A percentile compares a stretch with the other conserved stretches of the same genome.
Evolutionary conservation across 345 rosid species (phyloP).

Genomic region (Salix udensis): DNA sequence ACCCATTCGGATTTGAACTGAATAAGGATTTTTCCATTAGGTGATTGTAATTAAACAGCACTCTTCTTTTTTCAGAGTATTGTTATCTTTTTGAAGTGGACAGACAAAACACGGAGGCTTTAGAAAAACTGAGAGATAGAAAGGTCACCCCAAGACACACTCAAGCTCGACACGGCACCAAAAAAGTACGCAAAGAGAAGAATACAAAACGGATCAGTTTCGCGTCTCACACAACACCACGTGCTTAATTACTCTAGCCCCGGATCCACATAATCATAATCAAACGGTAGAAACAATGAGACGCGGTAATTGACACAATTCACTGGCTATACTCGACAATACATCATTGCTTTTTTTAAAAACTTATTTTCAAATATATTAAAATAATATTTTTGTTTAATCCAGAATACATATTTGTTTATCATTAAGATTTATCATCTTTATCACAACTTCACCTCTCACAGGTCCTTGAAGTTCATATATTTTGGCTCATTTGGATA

Average conservation of each 20-base stretch:
- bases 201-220: neutral
- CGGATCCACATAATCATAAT: neutral
- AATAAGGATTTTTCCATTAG: slow-evolving; percentile 60
- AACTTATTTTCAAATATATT: too few species aligned
- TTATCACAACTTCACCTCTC: too few species aligned
- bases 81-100: neutral
- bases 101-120: too few species aligned
- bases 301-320: slow-evolving; percentile 5
- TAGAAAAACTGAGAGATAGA: too few species aligned
- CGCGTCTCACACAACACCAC: slow-evolving; percentile 2
- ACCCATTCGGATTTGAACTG: slow-evolving; percentile 31
- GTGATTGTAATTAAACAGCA: neutral
- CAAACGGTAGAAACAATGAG: neutral
- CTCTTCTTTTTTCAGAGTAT: neutral
- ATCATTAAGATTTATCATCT: too few species aligned
- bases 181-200: neutral
- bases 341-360: too few species aligned
- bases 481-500: too few species aligned
- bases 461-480: too few species aligned
- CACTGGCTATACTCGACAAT: neutral
- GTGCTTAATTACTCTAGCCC: neutral
- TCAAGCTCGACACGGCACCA: neutral
- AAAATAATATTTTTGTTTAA: too few species aligned
- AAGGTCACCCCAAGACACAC: too few species aligned
- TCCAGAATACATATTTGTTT: too few species aligned